phyloP scores from a whole-genome alignment of 192 early-diverging fungal genomes.

The Dissophora ornata region DNA sequence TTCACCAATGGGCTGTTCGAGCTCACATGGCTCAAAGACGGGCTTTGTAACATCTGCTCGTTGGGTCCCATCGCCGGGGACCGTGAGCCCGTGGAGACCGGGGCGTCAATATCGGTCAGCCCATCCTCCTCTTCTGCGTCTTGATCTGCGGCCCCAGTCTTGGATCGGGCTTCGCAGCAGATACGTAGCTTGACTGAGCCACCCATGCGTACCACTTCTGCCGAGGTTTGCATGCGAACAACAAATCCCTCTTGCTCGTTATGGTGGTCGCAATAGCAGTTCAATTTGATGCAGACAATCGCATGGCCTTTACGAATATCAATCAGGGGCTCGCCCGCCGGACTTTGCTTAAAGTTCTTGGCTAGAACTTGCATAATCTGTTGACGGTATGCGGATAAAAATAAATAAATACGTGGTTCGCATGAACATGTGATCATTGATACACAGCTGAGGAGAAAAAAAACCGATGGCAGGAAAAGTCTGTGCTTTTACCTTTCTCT shows the following conservation, averaged over 20 bases:
- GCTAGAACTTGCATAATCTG: constrained; percentile 53
- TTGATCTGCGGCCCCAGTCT: constrained; percentile 29
- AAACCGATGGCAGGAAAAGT: too few relatives aligned
- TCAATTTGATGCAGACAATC: constrained; percentile 49
- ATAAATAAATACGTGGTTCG: neutral
- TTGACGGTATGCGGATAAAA: too few relatives aligned
- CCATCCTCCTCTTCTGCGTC: constrained; percentile 50
- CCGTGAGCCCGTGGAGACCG: constrained; percentile 41
- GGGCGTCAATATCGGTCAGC: constrained; percentile 50
- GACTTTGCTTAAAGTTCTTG: constrained; percentile 49
- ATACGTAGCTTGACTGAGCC: constrained; percentile 53
- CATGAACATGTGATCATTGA: too few relatives aligned
- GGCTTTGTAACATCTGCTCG: constrained; percentile 51
- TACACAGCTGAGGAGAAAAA: too few relatives aligned
- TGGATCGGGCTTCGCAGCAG: constrained; percentile 51
- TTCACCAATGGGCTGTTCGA: constrained; percentile 34
- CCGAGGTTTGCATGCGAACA: constrained; percentile 32
- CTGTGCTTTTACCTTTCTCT: constrained; percentile 40
- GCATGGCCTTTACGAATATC: constrained; percentile 50
- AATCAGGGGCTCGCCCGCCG: constrained; percentile 40
- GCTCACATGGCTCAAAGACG: constrained; percentile 41
- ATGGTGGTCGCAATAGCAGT: constrained; percentile 53
- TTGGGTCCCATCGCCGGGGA: constrained; percentile 32
- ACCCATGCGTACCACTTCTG: constrained; percentile 46
- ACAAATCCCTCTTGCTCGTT: constrained; percentile 52